phyloP scores from a whole-genome alignment of 225 moss, liverwort and hornwort species.

The Takakia lepidozioides region DNA sequence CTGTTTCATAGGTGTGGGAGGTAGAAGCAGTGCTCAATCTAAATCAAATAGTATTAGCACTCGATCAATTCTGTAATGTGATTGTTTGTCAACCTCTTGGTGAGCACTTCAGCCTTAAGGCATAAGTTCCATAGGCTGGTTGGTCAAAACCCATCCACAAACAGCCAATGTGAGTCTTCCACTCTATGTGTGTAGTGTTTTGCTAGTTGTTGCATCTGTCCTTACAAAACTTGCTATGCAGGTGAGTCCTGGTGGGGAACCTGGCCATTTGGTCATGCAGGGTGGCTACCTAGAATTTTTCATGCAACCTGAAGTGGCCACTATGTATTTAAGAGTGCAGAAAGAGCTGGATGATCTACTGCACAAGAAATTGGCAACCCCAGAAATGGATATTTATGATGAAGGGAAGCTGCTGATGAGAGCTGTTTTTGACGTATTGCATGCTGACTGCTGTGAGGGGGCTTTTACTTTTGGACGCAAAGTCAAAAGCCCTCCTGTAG shows the following conservation, averaged over 20 bases:
- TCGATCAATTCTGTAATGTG: too few relatives aligned
- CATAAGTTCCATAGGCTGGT: too few relatives aligned
- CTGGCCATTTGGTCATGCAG: conserved; percentile 88
- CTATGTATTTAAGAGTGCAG: conserved; percentile 70
- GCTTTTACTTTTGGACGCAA: conserved; percentile 79
- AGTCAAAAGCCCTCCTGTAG: conserved; percentile 13
- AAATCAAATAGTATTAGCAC: too few relatives aligned
- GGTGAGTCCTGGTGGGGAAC: conserved; percentile 55
- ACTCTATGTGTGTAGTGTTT: too few relatives aligned
- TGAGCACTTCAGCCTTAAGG: too few relatives aligned
- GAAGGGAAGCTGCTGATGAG: conserved; percentile 59
- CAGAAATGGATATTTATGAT: conserved; percentile 53
- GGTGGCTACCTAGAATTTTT: conserved; percentile 86
- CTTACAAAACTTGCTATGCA: too few relatives aligned
- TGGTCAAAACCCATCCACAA: too few relatives aligned
- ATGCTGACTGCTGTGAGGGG: conserved; percentile 77
- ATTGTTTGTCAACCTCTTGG: too few relatives aligned
- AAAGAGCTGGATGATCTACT: conserved; percentile 78
- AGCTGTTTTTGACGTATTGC: conserved; percentile 70
- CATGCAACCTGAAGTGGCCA: conserved; percentile 69
- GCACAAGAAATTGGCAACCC: conserved; percentile 63
- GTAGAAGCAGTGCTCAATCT: too few relatives aligned
- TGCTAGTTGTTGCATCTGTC: too few relatives aligned
- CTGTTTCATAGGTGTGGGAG: too few relatives aligned
- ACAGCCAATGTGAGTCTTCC: too few relatives aligned